Base-by-base conservation (phyloP, 2,329 filamentous ascomycete species). In the Alternaria triticina region DNA sequence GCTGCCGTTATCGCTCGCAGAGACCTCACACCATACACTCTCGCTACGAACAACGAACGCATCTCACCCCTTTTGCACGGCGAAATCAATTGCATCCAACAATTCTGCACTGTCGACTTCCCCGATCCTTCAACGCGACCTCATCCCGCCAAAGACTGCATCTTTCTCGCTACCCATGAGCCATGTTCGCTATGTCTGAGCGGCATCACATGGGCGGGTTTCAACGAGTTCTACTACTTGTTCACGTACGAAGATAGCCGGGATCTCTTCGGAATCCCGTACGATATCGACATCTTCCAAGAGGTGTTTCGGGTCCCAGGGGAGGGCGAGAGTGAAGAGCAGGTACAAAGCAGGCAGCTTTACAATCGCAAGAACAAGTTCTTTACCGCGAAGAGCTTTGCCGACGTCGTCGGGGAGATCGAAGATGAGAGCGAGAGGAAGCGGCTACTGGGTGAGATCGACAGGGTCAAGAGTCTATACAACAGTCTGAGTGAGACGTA, bases 11-110 rank as follows among this genome's bases (percentile, higher is more conserved):
- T 88, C 5, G 78, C 80, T 8, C 81, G 82, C 1, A 51, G 74
- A 3, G 73, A 71, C 15, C 82, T 88, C 6, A 47, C 67, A 0
- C 79, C 83, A 3, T 74, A 85, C 13, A 86, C 84, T 0, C 82
- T 86, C 6, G 82, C 86, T 10, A 88, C 85, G 49, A 88, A 88
- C 79, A 84, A 88, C 74, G 86, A 88, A 73, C 81, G 81, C 11
- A 74, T 73, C 1, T 88, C 86, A 5, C 86, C 86, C 2, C 80
- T 88, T 5, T 80, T 88, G 9, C 86, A 88, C 73, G 86, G 86
- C 64, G 86, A 88, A 68, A 87, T 88, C 74, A 86, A 87, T 74
- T 88, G 86, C 80, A 87, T 88, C 75, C 86, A 87, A 69, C 77
- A 83, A 30, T 88, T 88, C 79, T 88, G 86, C 76, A 80, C 81